Evolutionary conservation across 805 yeast genomes (phyloP), one percentile per base, ranked within the genome.

Genomic region (Allodekkera sacchari): DNA sequence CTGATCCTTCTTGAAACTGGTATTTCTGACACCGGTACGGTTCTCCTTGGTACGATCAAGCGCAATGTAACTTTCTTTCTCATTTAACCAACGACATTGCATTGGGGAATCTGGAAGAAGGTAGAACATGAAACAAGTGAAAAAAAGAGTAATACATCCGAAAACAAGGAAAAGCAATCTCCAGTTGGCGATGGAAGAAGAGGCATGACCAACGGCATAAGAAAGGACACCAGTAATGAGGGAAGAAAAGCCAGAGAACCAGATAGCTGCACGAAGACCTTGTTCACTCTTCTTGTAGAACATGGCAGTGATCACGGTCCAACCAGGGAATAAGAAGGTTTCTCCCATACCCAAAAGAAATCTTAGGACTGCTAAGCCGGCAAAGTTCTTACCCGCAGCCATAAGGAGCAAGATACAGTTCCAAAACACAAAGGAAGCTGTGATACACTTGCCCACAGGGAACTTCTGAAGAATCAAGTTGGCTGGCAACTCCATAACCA

Each of bases 381-480:
- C 57, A 40, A 61, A 70, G 27, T 50, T 57, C 13, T 48, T 41
- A n/a, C 63, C 48, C 8, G 48, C 52, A 7, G 65, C 67, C 1
- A 80, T 65, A 36, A 70, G 76, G 19, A 71, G 52, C 30, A 69
- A 60, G 24, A 75, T 52, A 9, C 69, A 48, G 8, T 84, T 85
- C 87, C 89, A 80, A 0, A 69, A 24, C 4, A 76, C 38, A 27
- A 78, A 61, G 41, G 68, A 71, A 1, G 53, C 42, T 12, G 73
- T 59, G 3, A 69, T 60, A 3, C 72, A 58, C 37, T 67, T 67
- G 11, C 74, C 66, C 40, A 78, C 62, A 1, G 78, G 78, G 34
- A 73, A 68, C 37, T 59, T 66, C 48, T 77, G 83, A 18, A 77
- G 52, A 2, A 66, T 25, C 27, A 54, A 45, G 32, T 77, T 52